Base-by-base conservation (phyloP, 441 rosid species). In the Hura crepitans region DNA sequence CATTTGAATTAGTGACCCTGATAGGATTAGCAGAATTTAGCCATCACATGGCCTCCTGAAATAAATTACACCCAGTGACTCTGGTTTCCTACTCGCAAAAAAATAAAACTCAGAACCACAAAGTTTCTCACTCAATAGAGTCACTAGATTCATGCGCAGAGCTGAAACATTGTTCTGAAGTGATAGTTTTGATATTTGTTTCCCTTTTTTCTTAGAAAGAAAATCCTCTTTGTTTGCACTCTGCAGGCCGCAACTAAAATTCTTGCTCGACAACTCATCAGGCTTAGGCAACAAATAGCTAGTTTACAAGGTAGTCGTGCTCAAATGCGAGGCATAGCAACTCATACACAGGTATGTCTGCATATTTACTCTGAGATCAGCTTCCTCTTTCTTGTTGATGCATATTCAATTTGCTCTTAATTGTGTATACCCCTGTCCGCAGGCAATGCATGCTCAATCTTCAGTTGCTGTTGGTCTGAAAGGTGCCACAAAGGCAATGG, bases 371-470 rank as follows among this genome's bases (percentile, higher is more conserved):
- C n/a, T n/a, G n/a, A 37, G 47, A 27, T n/a, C 46, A 33, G 25
- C 39, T 68, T 23, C 56, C n/a, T n/a, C 14, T 51, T 58, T 28
- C 42, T 59, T 60, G 62, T 51, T 57, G 50, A 22, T 31, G n/a
- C 35, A 58, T 20, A 28, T 51, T 25, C 35, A 37, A 71, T 45
- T 10, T 54, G 59, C 65, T 68, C 67, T 79, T 81, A 69, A 53
- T 47, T 58, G 35, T 62, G 30, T 78, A 66, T 47, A 46, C 77
- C 60, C 50, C n/a, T 69, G 71, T 71, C 45, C 71, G 67, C 83
- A 93, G 98, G 97, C 93, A 74, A 89, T 94, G 98, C 75, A 91
- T 74, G 93, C 98, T 49, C 95, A 94, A n/a, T 83, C 97, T 75
- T 91, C 96, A 10, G 95, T 87, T 73, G 92, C 98, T 55, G 85